Conservation (phyloP, 768 basidiomycete species). For the Lanmaoa pseudosensibilis region DNA sequence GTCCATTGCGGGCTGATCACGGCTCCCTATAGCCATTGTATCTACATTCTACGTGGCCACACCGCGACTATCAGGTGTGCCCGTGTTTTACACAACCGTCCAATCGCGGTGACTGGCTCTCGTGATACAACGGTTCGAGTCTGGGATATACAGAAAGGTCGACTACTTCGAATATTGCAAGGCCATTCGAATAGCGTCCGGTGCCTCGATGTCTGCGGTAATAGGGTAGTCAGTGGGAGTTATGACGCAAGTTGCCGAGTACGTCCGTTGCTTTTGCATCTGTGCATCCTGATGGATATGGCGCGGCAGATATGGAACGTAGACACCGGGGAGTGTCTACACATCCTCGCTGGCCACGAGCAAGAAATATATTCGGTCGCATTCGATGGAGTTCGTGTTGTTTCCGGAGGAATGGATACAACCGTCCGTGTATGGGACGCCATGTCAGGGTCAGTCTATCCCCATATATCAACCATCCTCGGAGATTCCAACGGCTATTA, state of each 20-base stretch:
- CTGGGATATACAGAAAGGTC: constrained; percentile 89
- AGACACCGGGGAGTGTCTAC: constrained; percentile 85
- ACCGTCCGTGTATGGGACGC: constrained; percentile 91
- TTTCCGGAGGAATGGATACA: constrained; percentile 91
- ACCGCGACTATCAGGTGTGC: constrained; percentile 89
- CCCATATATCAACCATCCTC: not conserved
- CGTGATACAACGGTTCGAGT: constrained; percentile 84
- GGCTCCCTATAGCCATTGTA: constrained; percentile 48
- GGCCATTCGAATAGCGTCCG: constrained; percentile 85
- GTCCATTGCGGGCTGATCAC: constrained; percentile 4
- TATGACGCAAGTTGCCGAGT: constrained; percentile 90
- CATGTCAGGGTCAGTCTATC: constrained; percentile 65
- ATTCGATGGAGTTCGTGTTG: constrained; percentile 80
- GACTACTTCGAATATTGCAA: constrained; percentile 57
- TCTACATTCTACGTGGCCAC: constrained; percentile 82
- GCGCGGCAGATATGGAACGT: constrained; percentile 78
- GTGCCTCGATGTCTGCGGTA: constrained; percentile 86
- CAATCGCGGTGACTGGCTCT: constrained; percentile 88
- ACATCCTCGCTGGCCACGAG: constrained; percentile 78
- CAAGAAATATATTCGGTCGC: constrained; percentile 91
- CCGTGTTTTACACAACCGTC: constrained; percentile 81
- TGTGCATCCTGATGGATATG: not conserved
- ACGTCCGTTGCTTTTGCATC: constrained; percentile 20
- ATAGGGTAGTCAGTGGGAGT: constrained; percentile 84
- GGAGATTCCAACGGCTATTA: not conserved